A percentile compares a stretch with the other conserved stretches of the same genome.
Evolutionary conservation across 2,329 filamentous ascomycete species (phyloP).

Genomic region (Emergomyces africanus): DNA sequence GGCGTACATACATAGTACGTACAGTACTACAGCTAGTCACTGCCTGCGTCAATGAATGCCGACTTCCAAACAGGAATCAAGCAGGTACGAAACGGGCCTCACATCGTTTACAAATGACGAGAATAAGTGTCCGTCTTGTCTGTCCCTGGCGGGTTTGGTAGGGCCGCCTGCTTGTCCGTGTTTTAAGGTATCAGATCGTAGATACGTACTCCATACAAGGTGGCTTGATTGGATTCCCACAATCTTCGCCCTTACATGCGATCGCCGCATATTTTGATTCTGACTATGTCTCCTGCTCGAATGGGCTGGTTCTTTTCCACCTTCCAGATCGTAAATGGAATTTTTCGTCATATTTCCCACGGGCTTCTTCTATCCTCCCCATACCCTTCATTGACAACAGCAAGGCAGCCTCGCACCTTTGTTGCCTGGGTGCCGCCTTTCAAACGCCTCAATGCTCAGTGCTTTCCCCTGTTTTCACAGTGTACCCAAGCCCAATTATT

Average conservation of each 20-base stretch:
- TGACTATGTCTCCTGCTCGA: neutral
- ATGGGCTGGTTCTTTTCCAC: neutral
- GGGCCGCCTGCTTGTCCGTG: neutral
- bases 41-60: neutral
- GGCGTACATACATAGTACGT: neutral
- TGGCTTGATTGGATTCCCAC: neutral
- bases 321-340: neutral
- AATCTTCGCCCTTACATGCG: neutral
- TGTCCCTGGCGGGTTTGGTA: neutral
- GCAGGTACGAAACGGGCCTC: neutral
- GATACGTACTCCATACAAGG: neutral
- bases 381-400: neutral
- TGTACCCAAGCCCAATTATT: neutral
- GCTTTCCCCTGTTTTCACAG: neutral
- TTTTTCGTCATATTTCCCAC: neutral
- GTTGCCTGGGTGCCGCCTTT: neutral
- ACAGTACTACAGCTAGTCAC: neutral
- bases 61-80: neutral
- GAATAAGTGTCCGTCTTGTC: neutral
- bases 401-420: neutral
- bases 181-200: neutral
- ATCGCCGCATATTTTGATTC: neutral
- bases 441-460: neutral
- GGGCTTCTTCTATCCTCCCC: neutral
- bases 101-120: neutral